Percentiles rank a stretch among this genome's conserved stretches.
Conservation (phyloP, 164 flowering plant species). For the Aristolochia contorta region DNA sequence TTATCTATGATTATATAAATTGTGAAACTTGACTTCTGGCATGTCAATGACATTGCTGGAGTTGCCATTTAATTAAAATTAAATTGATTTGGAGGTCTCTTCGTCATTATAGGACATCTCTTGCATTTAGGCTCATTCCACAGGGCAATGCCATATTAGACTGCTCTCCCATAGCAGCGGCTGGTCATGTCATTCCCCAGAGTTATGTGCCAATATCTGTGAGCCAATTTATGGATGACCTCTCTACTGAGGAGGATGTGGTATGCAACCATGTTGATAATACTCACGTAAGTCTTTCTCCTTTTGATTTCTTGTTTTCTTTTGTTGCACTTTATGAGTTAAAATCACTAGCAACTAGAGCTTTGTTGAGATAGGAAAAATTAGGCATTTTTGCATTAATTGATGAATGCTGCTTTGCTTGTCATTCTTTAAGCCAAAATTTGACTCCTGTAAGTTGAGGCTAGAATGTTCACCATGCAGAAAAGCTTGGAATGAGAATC, state of each 20-base stretch:
- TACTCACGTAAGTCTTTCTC: conserved; percentile 42
- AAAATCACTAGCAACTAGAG: too few species aligned
- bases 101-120: conserved; percentile 54
- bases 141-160: conserved; percentile 86
- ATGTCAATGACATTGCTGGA: not conserved
- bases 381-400: too few species aligned
- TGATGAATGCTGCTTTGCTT: too few species aligned
- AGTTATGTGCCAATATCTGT: conserved; percentile 84
- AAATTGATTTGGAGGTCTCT: not conserved
- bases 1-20: too few species aligned
- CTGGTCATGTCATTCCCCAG: conserved; percentile 90
- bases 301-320: not conserved
- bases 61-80: not conserved
- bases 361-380: too few species aligned
- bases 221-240: conserved; percentile 97
- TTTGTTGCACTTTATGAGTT: not conserved
- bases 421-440: too few species aligned
- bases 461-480: too few species aligned
- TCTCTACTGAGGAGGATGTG: conserved; percentile 72
- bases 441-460: too few species aligned
- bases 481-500: too few species aligned
- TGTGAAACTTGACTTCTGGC: too few species aligned
- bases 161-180: conserved; percentile 81
- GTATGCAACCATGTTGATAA: conserved; percentile 37
- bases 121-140: conserved; percentile 90